Base-by-base conservation (phyloP, 371 early-diverging fungal genomes). In the Mycotypha africana region DNA sequence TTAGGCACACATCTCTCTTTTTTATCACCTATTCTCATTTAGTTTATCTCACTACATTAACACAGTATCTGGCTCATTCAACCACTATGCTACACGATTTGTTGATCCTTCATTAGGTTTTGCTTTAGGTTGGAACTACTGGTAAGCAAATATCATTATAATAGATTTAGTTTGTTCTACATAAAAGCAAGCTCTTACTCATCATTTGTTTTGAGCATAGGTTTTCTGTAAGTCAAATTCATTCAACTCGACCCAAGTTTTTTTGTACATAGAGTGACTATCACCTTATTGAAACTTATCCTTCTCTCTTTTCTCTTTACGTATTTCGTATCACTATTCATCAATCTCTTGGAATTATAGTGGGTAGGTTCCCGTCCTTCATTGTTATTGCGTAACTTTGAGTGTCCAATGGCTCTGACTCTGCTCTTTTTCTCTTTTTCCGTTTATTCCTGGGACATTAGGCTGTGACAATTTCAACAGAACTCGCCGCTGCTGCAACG, bases 71-170 rank as follows among this genome's bases (percentile, higher is more conserved):
- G 94, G 91, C 25, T 82, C 89, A 1, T 91, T 93, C 73, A 88
- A 86, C 48, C 81, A 82, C 23, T 89, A 86, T 64, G 91, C 87
- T n/a, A 72, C 81, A 2, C 76, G 89, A 12, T 93, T 91, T 47
- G 74, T 91, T 31, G 92, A 91, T 52, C 87, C 86, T 7, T 78
- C 90, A 4, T 67, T 88, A 20, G 88, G 85, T 0, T 90, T 90
- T 63, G 84, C 89, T 24, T 68, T 91, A 23, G 92, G 90, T 36
- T 91, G 86, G 90, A 85, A 82, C 52, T 86, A 92, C 65, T 90
- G 90, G 88, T 66, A 66, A 42, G 33, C 19, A 65, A 66, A n/a
- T n/a, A n/a, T n/a, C n/a, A n/a, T n/a, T n/a, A n/a, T n/a, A n/a
- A n/a, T n/a, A n/a, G 34, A 37, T 21, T 14, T 40, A 14, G 28